Evolutionary conservation across 306 rosid genomes (phyloP).

Genomic region (Vigna unguiculata): DNA sequence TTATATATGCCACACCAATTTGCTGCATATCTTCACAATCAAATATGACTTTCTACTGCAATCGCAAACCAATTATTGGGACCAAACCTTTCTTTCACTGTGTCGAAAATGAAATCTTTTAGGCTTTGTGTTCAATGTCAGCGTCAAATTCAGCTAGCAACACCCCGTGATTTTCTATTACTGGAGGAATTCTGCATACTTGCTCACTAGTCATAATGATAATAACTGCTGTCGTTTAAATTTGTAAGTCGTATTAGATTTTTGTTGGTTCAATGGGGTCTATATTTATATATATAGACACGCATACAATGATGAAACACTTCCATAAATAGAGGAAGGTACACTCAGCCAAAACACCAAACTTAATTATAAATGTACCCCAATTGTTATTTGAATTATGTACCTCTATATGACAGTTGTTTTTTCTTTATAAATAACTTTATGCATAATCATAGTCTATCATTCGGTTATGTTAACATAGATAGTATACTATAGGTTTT

Average conservation of each 20-base stretch:
- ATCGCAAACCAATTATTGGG: background rate
- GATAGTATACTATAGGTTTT: background rate
- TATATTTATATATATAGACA: background rate
- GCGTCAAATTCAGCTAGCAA: background rate
- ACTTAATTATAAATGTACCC: background rate
- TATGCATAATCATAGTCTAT: background rate
- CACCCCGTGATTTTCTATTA: background rate
- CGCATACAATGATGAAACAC: background rate
- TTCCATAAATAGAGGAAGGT: background rate
- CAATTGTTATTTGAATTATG: constrained; percentile 21
- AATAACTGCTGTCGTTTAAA: background rate
- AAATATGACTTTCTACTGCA: background rate
- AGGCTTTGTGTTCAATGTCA: background rate
- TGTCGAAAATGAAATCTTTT: background rate
- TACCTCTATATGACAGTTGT: background rate
- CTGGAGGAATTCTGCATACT: background rate
- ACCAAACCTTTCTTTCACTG: background rate
- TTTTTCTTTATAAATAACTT: constrained; percentile 17
- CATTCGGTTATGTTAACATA: background rate
- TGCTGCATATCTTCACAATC: background rate
- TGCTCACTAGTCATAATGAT: background rate
- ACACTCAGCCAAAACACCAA: background rate
- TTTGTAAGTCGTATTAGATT: background rate
- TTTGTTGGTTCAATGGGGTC: background rate
- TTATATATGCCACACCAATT: too few relatives aligned